Conservation (phyloP, 768 basidiomycete genomes). For the Leccinum rimulosum region DNA sequence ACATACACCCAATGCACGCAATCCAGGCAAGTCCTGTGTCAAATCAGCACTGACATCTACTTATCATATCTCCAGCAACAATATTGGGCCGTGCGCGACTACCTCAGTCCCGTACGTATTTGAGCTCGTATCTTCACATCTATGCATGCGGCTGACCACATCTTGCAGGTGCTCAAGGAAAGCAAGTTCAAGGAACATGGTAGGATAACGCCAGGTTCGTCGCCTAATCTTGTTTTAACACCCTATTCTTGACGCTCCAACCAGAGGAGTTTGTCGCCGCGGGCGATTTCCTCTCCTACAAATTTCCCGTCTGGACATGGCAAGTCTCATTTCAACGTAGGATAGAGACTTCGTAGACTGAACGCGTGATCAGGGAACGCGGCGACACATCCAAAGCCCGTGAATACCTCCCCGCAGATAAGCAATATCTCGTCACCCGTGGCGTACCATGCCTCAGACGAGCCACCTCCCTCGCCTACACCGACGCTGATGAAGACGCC, state of each 20-base stretch:
- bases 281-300: slow-evolving; percentile 95
- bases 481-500: slow-evolving; percentile 94
- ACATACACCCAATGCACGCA: slow-evolving; percentile 40
- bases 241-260: slow-evolving; percentile 12
- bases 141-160: slow-evolving; percentile 26
- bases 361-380: slow-evolving; percentile 66
- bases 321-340: slow-evolving; percentile 34
- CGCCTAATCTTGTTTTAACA: background rate
- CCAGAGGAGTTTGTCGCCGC: slow-evolving; percentile 97
- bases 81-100: slow-evolving; percentile 92
- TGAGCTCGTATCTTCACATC: slow-evolving; percentile 11
- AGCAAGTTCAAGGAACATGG: slow-evolving; percentile 99
- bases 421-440: slow-evolving; percentile 94
- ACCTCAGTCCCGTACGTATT: slow-evolving; percentile 78
- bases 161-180: slow-evolving; percentile 83
- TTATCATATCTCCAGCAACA: slow-evolving; percentile 59
- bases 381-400: slow-evolving; percentile 83
- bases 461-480: slow-evolving; percentile 89
- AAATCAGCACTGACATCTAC: background rate
- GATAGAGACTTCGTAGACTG: background rate
- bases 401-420: slow-evolving; percentile 92
- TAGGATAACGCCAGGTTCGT: slow-evolving; percentile 86
- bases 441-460: slow-evolving; percentile 97
- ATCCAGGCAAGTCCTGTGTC: slow-evolving; percentile 38
- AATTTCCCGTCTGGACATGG: slow-evolving; percentile 99